phyloP scores from a whole-genome alignment of 2,329 filamentous ascomycete species.

The Aplosporella prunicola region DNA sequence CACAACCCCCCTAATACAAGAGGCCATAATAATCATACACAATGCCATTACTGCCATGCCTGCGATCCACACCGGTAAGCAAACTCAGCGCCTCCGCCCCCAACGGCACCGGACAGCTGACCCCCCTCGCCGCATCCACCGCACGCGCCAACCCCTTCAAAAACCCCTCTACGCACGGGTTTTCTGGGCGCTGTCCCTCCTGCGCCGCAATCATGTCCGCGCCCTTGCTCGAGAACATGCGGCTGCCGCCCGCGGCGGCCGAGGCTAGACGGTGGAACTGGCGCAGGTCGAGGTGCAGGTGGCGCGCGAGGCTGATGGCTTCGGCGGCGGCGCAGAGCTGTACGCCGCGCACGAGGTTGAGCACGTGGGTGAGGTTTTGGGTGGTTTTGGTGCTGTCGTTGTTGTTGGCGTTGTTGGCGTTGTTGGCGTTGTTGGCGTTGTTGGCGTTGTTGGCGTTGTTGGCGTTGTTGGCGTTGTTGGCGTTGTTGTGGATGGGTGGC shows the following conservation, averaged over 20 bases:
- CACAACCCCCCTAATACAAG: too few species aligned
- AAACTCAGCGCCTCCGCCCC: slow-evolving; percentile 24
- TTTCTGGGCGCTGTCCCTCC: slow-evolving; percentile 19
- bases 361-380: slow-evolving; percentile 26
- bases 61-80: too few species aligned
- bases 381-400: slow-evolving; percentile 21
- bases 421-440: slow-evolving; percentile 24
- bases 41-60: too few species aligned
- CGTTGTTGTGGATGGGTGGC: slow-evolving; percentile 28
- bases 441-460: slow-evolving; percentile 24
- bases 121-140: slow-evolving; percentile 23
- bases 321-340: slow-evolving; percentile 29
- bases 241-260: slow-evolving; percentile 29
- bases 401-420: slow-evolving; percentile 19
- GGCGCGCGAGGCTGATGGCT: slow-evolving; percentile 27
- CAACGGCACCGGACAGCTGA: slow-evolving; percentile 26
- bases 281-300: slow-evolving; percentile 26
- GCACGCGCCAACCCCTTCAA: slow-evolving; percentile 21
- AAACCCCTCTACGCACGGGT: slow-evolving; percentile 15
- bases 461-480: slow-evolving; percentile 19
- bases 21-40: too few species aligned
- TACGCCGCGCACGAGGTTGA: slow-evolving; percentile 25
- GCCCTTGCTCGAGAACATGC: slow-evolving; percentile 24
- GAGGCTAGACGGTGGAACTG: slow-evolving; percentile 28
- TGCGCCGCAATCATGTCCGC: slow-evolving; percentile 24